phyloP scores from a whole-genome alignment of 176 grass and related monocot species.

The Avena insularis region DNA sequence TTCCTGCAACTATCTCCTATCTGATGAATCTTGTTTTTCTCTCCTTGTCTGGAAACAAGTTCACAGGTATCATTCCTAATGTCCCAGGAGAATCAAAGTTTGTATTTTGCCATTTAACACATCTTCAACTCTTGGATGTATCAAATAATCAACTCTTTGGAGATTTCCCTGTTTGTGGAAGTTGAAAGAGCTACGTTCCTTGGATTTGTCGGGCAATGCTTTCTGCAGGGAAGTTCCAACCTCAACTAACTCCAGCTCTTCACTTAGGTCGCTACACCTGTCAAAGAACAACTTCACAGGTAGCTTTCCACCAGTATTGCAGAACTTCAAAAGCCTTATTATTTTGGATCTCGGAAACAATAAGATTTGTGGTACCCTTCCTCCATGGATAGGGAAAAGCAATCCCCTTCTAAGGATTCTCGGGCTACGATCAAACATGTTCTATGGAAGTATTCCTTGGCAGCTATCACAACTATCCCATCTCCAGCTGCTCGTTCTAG shows the following conservation, averaged over 20 bases:
- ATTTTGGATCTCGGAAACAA: constrained; percentile 16
- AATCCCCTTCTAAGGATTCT: constrained; percentile 6
- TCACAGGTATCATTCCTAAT: neutral
- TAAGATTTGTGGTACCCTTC: constrained; percentile 6
- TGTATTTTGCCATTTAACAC: neutral
- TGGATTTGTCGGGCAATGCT: constrained; percentile 33
- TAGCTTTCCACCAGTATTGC: neutral
- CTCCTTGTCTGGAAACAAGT: neutral
- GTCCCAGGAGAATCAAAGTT: neutral
- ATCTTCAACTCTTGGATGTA: neutral
- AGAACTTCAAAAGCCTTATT: neutral
- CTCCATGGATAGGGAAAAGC: constrained; percentile 25
- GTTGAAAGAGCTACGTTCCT: neutral
- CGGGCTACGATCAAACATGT: constrained; percentile 19
- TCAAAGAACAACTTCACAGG: neutral
- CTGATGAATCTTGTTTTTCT: neutral
- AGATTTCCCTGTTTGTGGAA: constrained; percentile 46
- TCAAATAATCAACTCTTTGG: constrained; percentile 39
- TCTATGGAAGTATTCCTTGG: neutral
- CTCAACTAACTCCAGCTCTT: neutral
- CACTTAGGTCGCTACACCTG: constrained; percentile 1
- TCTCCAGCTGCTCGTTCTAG: constrained; percentile 23
- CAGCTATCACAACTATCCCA: neutral
- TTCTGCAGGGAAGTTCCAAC: neutral
- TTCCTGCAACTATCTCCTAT: neutral